Base-by-base conservation (phyloP, 306 rosid genomes). In the Hippophae gyantsensis region DNA sequence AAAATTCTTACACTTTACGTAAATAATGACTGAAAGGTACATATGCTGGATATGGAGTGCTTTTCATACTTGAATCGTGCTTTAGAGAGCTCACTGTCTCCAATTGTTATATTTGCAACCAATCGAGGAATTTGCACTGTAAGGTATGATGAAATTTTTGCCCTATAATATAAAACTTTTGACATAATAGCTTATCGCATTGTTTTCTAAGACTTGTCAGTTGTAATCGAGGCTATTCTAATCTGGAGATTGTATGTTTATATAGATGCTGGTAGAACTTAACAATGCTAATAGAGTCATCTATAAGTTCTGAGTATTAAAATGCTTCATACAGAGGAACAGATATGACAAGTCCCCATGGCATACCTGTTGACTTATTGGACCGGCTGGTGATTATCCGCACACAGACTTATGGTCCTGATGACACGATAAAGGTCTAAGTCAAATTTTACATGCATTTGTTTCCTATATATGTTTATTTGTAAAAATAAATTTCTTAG, bases 341-440 rank as follows among this genome's bases (percentile, higher is more conserved):
- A 43, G 96, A 88, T 75, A 92, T 88, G 99, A 73, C 75, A 66
- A 85, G 99, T 73, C 96, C 99, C 66, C 99, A 92, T 69, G 99
- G 99, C 71, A 85, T 92, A 76, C 99, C 99, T 13, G 90, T 88
- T 7, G 94, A 88, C 81, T 85, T 92, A 63, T 69, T 92, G 78
- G 99, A 92, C 74, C 84, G 95, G 52, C 69, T 92, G 74, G 93
- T 78, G 66, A 92, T 92, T 69, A 83, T 92, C 68, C 81, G 89
- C 63, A 92, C 96, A 14, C 87, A 83, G 58, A 81, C 76, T 18
- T 92, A 83, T 49, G 94, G 82, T 72, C 95, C 89, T 62, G 96
- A 93, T 54, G 96, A 88, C 78, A 92, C 80, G 95, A 92, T 92
- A 70, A 92, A 85, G 96, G 99, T 86, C 51, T 52, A 43, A 13